These are phyloP conservation scores for Coniochaeta prunicola DNA, from an alignment of 2,329 filamentous ascomycete genomes.

Conservation along the genomic window DNA sequence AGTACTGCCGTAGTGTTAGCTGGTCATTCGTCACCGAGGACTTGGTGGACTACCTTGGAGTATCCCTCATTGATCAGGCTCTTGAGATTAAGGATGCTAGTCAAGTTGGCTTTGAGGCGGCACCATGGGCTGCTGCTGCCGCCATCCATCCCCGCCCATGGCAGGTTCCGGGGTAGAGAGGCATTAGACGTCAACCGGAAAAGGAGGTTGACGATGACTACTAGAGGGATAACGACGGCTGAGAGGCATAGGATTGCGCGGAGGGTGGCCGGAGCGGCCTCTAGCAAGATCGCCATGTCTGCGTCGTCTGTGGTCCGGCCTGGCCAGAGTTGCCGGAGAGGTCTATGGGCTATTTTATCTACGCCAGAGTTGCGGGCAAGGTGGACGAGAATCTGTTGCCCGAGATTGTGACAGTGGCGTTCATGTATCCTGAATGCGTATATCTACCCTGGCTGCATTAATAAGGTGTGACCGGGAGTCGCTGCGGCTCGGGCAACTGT, in stretches of 20 bases:
- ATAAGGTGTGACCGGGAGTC: neutral
- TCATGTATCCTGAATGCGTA: neutral
- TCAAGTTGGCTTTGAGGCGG: slow-evolving; percentile 18
- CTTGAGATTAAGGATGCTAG: slow-evolving; percentile 17
- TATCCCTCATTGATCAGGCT: slow-evolving; percentile 21
- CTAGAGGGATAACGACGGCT: slow-evolving; percentile 4
- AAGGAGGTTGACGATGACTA: slow-evolving; percentile 13
- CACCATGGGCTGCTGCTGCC: slow-evolving; percentile 4
- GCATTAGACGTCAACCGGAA: slow-evolving; percentile 17
- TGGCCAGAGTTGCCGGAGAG: neutral
- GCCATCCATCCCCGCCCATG: slow-evolving; percentile 17
- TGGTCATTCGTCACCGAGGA: neutral
- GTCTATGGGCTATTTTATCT: neutral
- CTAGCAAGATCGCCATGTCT: slow-evolving; percentile 3
- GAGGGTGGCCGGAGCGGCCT: neutral
- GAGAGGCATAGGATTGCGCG: neutral
- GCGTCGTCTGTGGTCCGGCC: neutral
- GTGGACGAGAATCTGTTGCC: neutral
- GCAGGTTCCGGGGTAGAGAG: slow-evolving; percentile 15
- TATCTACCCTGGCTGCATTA: neutral
- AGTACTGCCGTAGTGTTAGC: slow-evolving; percentile 16
- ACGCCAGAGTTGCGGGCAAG: neutral
- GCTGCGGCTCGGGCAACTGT: neutral
- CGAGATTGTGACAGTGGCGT: neutral
- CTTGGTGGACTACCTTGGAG: slow-evolving; percentile 11